Evolutionary conservation across 2,329 filamentous ascomycete species (phyloP).

Genomic region (Xylariaceae sp.): DNA sequence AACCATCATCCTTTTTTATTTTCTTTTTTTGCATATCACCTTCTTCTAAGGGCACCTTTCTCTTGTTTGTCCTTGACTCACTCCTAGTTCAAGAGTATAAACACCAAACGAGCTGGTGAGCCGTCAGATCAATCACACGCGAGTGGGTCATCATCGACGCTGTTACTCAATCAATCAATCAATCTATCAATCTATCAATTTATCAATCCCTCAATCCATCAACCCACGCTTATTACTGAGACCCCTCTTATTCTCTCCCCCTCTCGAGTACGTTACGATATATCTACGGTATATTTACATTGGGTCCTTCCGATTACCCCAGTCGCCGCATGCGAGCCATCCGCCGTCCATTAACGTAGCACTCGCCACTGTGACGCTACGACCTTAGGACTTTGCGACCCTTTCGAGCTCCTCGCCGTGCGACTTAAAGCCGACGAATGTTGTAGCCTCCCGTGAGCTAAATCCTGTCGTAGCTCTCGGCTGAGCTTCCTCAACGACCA

Average conservation of each 20-base stretch:
- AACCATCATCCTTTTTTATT: too few species aligned
- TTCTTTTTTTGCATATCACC: neutral
- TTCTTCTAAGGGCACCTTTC: neutral
- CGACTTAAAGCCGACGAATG: neutral
- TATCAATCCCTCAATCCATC: too few species aligned
- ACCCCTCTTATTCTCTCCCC: neutral
- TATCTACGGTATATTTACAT: neutral
- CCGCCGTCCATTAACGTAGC: constrained; percentile 3
- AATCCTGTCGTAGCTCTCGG: neutral
- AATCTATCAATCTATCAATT: neutral
- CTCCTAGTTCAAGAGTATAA: neutral
- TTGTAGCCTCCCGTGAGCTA: neutral
- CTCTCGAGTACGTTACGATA: neutral
- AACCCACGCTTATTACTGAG: too few species aligned
- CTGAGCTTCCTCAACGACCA: neutral
- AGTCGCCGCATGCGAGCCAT: constrained; percentile 19
- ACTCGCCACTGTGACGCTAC: constrained; percentile 12
- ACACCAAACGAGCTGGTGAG: neutral
- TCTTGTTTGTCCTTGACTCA: neutral
- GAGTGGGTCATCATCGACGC: neutral
- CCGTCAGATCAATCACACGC: neutral
- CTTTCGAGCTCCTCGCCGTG: neutral
- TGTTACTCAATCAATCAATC: neutral
- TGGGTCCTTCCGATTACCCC: neutral
- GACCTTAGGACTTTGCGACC: neutral